Evolutionary conservation across 176 grass and related monocot genomes (phyloP), one percentile per base, ranked within the genome.

Genomic region (Zizania latifolia): DNA sequence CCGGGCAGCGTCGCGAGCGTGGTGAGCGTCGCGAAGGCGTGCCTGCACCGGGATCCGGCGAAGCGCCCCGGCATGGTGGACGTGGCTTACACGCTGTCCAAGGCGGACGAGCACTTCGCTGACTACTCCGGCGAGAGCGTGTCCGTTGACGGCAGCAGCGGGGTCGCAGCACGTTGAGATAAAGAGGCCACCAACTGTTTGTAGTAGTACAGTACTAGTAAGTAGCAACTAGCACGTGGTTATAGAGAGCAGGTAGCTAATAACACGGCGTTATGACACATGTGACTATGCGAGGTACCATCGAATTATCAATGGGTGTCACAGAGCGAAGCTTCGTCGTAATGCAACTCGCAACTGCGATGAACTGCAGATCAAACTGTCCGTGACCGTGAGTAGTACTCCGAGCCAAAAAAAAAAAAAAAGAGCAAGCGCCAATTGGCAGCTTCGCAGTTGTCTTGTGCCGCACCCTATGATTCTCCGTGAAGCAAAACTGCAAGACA

Each of bases 51-150:
- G 35, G 89, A 99, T 34, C 91, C 89, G n/a, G 10, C 91, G 27
- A 99, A 94, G 79, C 77, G 92, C 31, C 95, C 95, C 14, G 94
- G 86, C 79, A 99, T 99, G 91, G 89, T 99, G 55, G 95, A 99
- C 60, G 86, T 89, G 14, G 88, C 91, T 0, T 99, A 94, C 82
- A 92, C 89, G 6, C 76, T 99, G 41, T 94, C 92, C 26, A 94
- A 94, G 79, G 91, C 89, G 11, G 89, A 99, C 43, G 95, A 99
- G 68, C 41, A 75, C n/a, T 92, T 94, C 55, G 41, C 82, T 0
- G 92, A 99, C 80, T 94, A 80, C 60, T 99, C 95, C 9, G 85
- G 82, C 17, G 95, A 99, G 60, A 81, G 82, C 38, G 19, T 90
- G 6, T 80, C 90, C 11, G 74, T 68, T 6, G 79, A 50, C 17